Percentiles rank a stretch among this genome's conserved stretches.
Evolutionary conservation across 352 stramenopile genomes (phyloP).

Genomic region (Pythium brassicae): DNA sequence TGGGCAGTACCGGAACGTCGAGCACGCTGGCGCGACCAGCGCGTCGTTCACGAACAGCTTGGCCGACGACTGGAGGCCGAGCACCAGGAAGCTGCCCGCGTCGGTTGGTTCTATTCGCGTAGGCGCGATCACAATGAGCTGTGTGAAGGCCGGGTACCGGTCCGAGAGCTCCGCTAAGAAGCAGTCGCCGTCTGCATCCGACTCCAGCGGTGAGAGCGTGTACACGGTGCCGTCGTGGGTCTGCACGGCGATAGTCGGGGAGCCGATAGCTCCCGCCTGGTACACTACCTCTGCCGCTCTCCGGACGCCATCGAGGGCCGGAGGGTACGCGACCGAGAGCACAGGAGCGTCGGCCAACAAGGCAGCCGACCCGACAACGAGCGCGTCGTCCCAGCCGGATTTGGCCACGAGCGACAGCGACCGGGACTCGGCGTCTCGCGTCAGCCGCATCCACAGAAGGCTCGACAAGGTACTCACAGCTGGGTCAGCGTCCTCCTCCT

Average conservation of each 20-base stretch:
- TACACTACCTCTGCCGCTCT: constrained; percentile 7
- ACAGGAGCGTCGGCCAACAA: background rate
- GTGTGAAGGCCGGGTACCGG: constrained; percentile 27
- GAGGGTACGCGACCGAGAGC: constrained; percentile 7
- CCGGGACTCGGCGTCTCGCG: background rate
- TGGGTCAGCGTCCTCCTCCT: background rate
- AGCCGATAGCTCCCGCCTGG: background rate
- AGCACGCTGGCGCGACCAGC: constrained; percentile 38
- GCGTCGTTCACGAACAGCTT: constrained; percentile 51
- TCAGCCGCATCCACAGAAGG: constrained; percentile 31
- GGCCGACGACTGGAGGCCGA: constrained; percentile 37
- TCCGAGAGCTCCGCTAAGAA: constrained; percentile 8
- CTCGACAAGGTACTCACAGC: constrained; percentile 11
- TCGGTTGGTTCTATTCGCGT: background rate
- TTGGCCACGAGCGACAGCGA: constrained; percentile 29
- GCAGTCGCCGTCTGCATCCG: constrained; percentile 1
- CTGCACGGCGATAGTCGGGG: constrained; percentile 25
- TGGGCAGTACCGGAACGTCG: constrained; percentile 52
- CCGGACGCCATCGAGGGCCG: constrained; percentile 11
- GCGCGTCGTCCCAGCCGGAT: constrained; percentile 20
- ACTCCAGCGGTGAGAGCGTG: constrained; percentile 8
- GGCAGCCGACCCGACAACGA: constrained; percentile 11
- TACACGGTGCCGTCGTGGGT: constrained; percentile 35
- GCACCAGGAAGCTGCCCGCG: constrained; percentile 13
- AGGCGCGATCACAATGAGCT: constrained; percentile 26